phyloP scores from a whole-genome alignment of 2,329 filamentous ascomycete genomes.

The Hypoxylon sp. region DNA sequence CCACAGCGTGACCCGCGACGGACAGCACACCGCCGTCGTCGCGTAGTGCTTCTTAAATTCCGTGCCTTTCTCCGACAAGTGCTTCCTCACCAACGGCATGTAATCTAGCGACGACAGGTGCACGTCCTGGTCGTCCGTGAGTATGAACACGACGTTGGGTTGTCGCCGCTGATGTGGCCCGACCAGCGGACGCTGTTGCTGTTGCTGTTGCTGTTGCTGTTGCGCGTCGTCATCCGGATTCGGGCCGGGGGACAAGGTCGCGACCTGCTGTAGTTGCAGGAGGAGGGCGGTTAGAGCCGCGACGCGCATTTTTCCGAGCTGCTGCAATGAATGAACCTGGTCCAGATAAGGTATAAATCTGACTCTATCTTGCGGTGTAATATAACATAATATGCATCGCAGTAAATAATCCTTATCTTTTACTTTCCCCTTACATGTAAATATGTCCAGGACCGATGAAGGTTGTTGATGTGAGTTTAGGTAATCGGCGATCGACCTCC shows the following conservation, averaged over 20 bases:
- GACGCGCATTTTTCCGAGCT: conserved; percentile 29
- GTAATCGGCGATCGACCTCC: conserved; percentile 12
- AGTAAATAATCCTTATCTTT: not conserved
- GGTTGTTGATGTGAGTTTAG: not conserved
- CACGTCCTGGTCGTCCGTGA: conserved; percentile 72
- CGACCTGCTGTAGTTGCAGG: conserved; percentile 11
- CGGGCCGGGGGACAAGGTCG: conserved; percentile 10
- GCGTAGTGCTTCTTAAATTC: conserved; percentile 68
- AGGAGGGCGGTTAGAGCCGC: conserved; percentile 2
- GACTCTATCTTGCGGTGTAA: not conserved
- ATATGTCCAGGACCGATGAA: not conserved
- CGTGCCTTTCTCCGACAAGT: conserved; percentile 65
- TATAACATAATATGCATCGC: not conserved
- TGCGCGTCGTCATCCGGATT: conserved; percentile 1
- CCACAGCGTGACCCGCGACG: conserved; percentile 66
- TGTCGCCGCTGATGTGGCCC: conserved; percentile 16
- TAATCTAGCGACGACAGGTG: conserved; percentile 67
- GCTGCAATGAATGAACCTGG: no score
- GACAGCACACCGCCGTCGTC: conserved; percentile 54
- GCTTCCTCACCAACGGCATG: conserved; percentile 63
- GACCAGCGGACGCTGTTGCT: conserved; percentile 14
- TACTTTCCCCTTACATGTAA: not conserved
- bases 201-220: conserved; percentile 18
- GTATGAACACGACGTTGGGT: conserved; percentile 69
- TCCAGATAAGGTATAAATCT: not conserved